A percentile compares a stretch with the other conserved stretches of the same genome.
Evolutionary conservation across 78 protist genomes (phyloP).

Genomic region (Dictyostelium firmibasis): DNA sequence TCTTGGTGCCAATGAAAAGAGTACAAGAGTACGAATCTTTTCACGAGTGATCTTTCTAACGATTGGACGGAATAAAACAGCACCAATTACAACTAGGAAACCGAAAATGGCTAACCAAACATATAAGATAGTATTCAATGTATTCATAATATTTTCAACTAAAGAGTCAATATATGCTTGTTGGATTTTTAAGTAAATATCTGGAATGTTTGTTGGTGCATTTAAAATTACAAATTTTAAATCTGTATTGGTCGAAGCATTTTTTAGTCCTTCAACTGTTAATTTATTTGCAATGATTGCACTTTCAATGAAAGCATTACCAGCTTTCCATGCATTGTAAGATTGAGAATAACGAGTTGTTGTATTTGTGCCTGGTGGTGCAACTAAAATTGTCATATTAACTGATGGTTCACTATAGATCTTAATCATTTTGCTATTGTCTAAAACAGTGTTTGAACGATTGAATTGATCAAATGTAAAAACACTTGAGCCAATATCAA

Average conservation of each 20-base stretch:
- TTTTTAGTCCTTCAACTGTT: neutral
- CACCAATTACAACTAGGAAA: neutral
- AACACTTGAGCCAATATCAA: neutral
- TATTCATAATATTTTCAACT: neutral
- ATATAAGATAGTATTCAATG: neutral
- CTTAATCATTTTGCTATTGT: neutral
- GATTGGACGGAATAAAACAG: constrained; percentile 32
- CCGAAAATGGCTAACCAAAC: constrained; percentile 33
- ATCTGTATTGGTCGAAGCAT: neutral
- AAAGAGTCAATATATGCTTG: neutral
- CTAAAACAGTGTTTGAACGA: too few relatives aligned
- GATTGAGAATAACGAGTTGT: neutral
- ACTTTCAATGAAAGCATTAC: constrained; percentile 5
- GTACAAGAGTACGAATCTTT: constrained; percentile 25
- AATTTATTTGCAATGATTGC: neutral
- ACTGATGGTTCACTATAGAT: constrained; percentile 36
- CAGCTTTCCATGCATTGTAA: constrained; percentile 68
- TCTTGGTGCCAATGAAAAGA: constrained; percentile 62
- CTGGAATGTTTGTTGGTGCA: neutral
- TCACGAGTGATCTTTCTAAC: constrained; percentile 34
- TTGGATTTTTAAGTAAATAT: neutral
- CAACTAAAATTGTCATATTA: neutral
- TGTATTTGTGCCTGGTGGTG: neutral
- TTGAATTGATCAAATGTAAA: constrained; percentile 4
- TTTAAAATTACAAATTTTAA: constrained; percentile 38